Conservation (phyloP, 2,329 filamentous ascomycete species). For the Hawksworthiomyces lignivorus region DNA sequence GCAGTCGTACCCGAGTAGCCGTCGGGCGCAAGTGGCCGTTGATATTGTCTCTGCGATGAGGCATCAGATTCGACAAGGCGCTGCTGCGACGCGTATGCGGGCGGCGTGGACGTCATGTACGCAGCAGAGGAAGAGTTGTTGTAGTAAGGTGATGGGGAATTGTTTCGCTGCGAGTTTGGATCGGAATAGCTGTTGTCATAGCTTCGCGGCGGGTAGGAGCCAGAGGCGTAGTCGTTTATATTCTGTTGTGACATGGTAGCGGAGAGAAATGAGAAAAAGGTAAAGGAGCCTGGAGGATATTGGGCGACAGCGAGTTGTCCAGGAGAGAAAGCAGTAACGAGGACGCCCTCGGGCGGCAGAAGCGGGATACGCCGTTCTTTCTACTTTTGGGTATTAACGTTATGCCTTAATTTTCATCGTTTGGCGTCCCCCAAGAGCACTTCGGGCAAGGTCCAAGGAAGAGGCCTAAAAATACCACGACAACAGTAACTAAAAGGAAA, state of each 20-base stretch:
- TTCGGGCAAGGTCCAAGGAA: no score
- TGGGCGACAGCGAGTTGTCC: background rate
- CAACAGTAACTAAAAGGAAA: no score
- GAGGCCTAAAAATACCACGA: no score
- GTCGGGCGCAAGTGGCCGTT: conserved; percentile 17
- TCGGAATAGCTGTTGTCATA: conserved; percentile 4
- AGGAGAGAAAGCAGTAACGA: background rate
- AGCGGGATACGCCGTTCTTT: conserved; percentile 1
- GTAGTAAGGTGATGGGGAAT: conserved; percentile 5
- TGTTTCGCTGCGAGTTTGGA: conserved; percentile 1
- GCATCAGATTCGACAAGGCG: conserved; percentile 25
- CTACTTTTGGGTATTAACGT: background rate
- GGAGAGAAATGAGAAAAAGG: conserved; percentile 6
- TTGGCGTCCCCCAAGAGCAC: no score
- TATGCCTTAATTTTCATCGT: no score
- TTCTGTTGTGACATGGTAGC: conserved; percentile 20
- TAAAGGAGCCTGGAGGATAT: background rate
- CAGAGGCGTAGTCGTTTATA: conserved; percentile 31
- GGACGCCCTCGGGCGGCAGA: no score
- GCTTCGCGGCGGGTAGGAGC: background rate
- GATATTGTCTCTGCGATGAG: conserved; percentile 23
- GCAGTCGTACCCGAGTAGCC: conserved; percentile 19
- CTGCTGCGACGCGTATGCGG: conserved; percentile 26
- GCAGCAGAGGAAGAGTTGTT: conserved; percentile 10
- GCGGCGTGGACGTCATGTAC: conserved; percentile 19